Conservation (phyloP, 768 basidiomycete genomes). For the Crassisporium funariophilum region DNA sequence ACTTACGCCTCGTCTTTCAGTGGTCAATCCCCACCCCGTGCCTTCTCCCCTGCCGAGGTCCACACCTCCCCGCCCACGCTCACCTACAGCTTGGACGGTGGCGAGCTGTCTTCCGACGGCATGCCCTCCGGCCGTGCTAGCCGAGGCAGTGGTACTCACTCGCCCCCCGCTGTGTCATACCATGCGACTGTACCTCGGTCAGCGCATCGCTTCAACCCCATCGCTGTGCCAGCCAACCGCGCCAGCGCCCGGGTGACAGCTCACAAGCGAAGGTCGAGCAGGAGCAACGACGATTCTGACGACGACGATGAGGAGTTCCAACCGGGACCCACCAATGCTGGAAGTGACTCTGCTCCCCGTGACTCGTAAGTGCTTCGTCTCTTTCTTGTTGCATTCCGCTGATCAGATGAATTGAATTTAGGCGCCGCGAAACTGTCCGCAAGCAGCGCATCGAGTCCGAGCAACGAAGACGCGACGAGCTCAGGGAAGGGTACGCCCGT, state of each 20-base stretch:
- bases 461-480: conserved; percentile 89
- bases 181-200: conserved; percentile 69
- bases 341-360: conserved; percentile 44
- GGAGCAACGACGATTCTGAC: conserved; percentile 55
- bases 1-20: conserved; percentile 58
- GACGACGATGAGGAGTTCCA: conserved; percentile 79
- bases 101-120: conserved; percentile 79
- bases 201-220: conserved; percentile 81
- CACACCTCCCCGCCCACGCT: conserved; percentile 74
- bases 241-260: conserved; percentile 47
- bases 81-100: conserved; percentile 64
- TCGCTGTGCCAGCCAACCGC: conserved; percentile 58
- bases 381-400: too few relatives aligned
- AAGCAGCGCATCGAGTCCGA: conserved; percentile 93
- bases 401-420: conserved; percentile 23
- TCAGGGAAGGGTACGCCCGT: conserved; percentile 87
- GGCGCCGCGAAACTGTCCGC: conserved; percentile 87
- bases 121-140: conserved; percentile 64
- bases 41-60: conserved; percentile 66
- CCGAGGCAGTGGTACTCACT: conserved; percentile 67
- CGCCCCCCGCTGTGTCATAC: conserved; percentile 51
- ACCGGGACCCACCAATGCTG: conserved; percentile 44
- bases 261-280: conserved; percentile 45
- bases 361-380: conserved; percentile 40
- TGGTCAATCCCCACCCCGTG: conserved; percentile 59